Evolutionary conservation across 163 green algal species (phyloP), one percentile per base, ranked within the genome.

Genomic region (Chlorella variabilis): DNA sequence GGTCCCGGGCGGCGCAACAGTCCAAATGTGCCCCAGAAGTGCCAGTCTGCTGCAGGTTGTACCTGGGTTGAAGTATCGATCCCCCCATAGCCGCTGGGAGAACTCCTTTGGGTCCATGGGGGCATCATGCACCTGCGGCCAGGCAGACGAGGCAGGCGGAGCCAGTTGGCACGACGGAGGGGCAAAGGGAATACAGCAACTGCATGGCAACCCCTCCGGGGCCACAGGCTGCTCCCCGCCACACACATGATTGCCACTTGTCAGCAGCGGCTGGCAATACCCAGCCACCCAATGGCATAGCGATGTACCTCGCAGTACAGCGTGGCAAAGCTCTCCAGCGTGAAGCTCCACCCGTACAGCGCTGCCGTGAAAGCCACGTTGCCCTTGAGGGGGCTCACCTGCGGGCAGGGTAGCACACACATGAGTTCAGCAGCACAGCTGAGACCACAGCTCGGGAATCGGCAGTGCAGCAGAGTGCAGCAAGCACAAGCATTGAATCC

Each of bases 271-370:
- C n/a, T n/a, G n/a, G n/a, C n/a, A n/a, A n/a, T n/a, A n/a, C n/a
- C n/a, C n/a, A n/a, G n/a, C n/a, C n/a, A n/a, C n/a, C n/a, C n/a
- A n/a, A n/a, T n/a, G n/a, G n/a, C n/a, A n/a, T n/a, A n/a, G n/a
- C n/a, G n/a, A n/a, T n/a, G 88, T 34, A 97, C 87, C 29, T 96
- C 90, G 23, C 66, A 80, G 87, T 98, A 98, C 39, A 98, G 87
- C 80, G 91, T 75, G 1, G 96, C 93, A 80, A 99, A 99, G 17
- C 91, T 97, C 25, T 91, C 77, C 51, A 99, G 88, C 51, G 96
- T 98, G 89, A 99, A 99, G 48, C 85, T 95, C 91, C 94, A 99
- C 42, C 96, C 96, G 62, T 90, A 95, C 11, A 91, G 58, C 1
- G 92, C 91, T 1, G 90, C 89, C 15, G 86, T 84, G 83, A 99